Base-by-base conservation (phyloP, 2,329 filamentous ascomycete species). In the Cercospora janseana region DNA sequence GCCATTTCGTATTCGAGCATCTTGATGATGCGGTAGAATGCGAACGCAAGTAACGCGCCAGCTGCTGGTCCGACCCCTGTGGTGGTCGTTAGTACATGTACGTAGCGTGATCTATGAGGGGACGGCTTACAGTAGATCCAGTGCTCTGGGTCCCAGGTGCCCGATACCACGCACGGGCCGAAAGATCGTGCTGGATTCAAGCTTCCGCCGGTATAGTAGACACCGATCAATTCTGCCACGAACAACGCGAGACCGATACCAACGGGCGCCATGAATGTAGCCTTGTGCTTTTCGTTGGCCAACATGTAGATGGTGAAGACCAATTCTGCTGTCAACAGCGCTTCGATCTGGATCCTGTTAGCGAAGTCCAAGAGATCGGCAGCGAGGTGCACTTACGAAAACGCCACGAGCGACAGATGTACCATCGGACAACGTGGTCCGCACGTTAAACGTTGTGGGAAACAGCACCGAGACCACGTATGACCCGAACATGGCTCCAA, bases 301-400 rank as follows among this genome's bases (percentile, higher is more conserved):
- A 72, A 54, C 68, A 72, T 71, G 60, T 71, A 66, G 52, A 72
- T 70, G 7, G 69, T 67, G 52, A 72, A 69, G 45, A 71, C 65
- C n/a, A 72, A 63, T 48, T 70, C 60, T 20, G 65, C 67, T 3
- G 70, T 72, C 20, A 70, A 55, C 40, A 72, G 60, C 59, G 69
- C 68, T 58, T 72, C 70, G 40, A 72, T 71, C 57, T 59, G 27
- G 4, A 5, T 8, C 9, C 1, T 29, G 8, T 47, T 23, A 47
- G 44, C 13, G 15, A 16, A 15, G 5, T 45, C 6, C n/a, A 6
- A n/a, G 28, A 4, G 10, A 13, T 10, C 1, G n/a, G 9, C 4
- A 3, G 13, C 2, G 3, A 8, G 8, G 10, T 4, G 4, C 10
- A 56, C 57, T 46, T 44, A 60, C 56, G 56, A 72, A 71, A 3